Percentiles rank a stretch among this genome's conserved stretches.
phyloP scores from a whole-genome alignment of 331 rosid species.

The Telfairia occidentalis region DNA sequence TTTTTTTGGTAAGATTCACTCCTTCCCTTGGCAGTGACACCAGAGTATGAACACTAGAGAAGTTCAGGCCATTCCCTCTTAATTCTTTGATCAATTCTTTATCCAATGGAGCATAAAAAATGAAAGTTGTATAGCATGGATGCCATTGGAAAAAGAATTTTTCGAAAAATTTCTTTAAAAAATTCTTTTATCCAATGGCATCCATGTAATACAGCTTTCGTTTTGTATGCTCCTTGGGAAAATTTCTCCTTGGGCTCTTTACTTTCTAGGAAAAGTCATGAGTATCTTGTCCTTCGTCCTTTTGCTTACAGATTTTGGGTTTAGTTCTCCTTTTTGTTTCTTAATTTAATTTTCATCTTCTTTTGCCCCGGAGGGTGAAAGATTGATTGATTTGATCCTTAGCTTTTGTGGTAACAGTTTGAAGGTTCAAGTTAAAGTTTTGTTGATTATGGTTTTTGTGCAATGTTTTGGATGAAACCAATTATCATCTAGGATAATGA shows the following conservation, averaged over 20 bases:
- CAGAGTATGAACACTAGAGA: neutral
- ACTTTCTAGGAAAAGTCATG: neutral
- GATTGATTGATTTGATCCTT: neutral
- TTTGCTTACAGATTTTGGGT: neutral
- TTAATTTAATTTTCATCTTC: neutral
- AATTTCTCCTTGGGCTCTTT: neutral
- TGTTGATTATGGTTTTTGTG: too few relatives aligned
- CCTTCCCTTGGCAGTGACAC: neutral
- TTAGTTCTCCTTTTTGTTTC: neutral
- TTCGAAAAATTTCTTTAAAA: too few relatives aligned
- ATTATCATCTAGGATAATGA: neutral
- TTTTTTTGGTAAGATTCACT: neutral
- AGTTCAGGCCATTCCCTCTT: neutral
- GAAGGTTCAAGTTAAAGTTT: neutral
- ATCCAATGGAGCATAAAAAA: too few relatives aligned
- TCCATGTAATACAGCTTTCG: neutral
- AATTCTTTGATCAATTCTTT: neutral
- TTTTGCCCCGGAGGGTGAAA: neutral
- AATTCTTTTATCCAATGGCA: neutral
- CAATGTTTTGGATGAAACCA: neutral
- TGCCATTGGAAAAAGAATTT: too few relatives aligned
- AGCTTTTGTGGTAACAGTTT: neutral
- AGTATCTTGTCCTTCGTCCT: neutral
- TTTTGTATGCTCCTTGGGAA: neutral
- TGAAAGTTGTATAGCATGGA: too few relatives aligned